Evolutionary conservation across 805 yeast species (phyloP), one percentile per base, ranked within the genome.

Genomic region (Kockiozyma suomiensis): DNA sequence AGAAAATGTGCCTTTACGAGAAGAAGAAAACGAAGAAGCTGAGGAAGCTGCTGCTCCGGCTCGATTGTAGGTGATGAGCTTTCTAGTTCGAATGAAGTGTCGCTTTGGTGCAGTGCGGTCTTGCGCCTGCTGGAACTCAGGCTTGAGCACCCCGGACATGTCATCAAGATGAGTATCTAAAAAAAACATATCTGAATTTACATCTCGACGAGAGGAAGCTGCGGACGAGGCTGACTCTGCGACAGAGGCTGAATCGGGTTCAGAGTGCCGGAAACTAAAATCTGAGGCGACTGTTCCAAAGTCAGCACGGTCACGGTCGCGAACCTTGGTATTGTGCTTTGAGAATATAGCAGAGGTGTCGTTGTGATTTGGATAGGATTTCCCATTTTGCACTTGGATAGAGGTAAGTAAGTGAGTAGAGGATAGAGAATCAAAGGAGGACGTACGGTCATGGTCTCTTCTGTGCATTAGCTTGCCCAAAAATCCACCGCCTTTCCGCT

Each of bases 91-190:
- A 66, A 59, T 28, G 64, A 66, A 37, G 65, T 12, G 70, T 61
- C 41, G 67, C 70, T 52, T 68, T 8, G 25, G 53, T 58, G 32
- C 21, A n/a, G 50, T 21, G 10, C 35, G n/a, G 19, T 45, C 37
- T n/a, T 52, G 43, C 15, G 33, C n/a, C 30, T 47, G 55, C 25
- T 48, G 49, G 48, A 38, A 42, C 40, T 52, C 65, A 4, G 62
- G 54, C 42, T 54, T 76, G 46, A 83, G 74, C 58, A 83, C 82
- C 6, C 83, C 83, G 37, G 76, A 72, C 82, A 83, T 81, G 64
- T 82, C 81, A 50, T 75, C 75, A 37, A 81, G 69, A 62, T 81
- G 79, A 58, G 81, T 75, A 54, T 82, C 82, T 30, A 83, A 75
- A 47, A 28, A 50, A 49, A 65, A 64, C 42, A 26, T 7, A 42